These are phyloP conservation scores for Acanthamoeba royreba DNA, from an alignment of 208 protist species.

Conservation along the genomic window DNA sequence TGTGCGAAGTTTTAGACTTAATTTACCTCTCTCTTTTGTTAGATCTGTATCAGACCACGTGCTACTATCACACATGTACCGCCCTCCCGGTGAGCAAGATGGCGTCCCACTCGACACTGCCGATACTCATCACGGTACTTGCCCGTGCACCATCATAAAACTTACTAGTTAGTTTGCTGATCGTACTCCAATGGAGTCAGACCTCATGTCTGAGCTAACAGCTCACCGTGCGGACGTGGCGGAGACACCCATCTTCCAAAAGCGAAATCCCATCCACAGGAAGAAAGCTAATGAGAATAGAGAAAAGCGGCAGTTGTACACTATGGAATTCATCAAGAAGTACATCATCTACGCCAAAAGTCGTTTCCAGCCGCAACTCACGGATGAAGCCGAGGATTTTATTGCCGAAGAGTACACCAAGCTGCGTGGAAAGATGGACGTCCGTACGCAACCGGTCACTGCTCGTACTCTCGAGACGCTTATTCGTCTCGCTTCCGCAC, in stretches of 20 bases:
- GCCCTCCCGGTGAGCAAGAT: background rate
- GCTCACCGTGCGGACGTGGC: background rate
- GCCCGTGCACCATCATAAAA: background rate
- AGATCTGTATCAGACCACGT: slow-evolving; percentile 92
- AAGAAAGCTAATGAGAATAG: background rate
- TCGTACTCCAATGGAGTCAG: background rate
- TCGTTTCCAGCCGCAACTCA: slow-evolving; percentile 40
- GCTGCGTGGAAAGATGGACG: slow-evolving; percentile 54
- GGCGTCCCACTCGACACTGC: background rate
- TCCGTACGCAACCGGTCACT: slow-evolving; percentile 62
- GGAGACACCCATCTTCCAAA: slow-evolving; percentile 61
- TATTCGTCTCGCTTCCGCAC: slow-evolving; percentile 66
- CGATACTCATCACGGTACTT: background rate
- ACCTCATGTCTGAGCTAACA: background rate
- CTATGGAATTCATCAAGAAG: slow-evolving; percentile 94
- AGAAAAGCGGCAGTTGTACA: slow-evolving; percentile 82
- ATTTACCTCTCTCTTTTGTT: background rate
- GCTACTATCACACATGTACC: slow-evolving; percentile 88
- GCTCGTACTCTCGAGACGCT: slow-evolving; percentile 67
- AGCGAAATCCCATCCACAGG: background rate
- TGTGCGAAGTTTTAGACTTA: background rate
- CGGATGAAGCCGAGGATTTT: slow-evolving; percentile 43
- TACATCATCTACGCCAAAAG: slow-evolving; percentile 91
- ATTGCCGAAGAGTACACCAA: slow-evolving; percentile 50
- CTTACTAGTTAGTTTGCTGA: background rate